Conservation (phyloP, 495 filamentous ascomycete species). For the Daldinia decipiens region DNA sequence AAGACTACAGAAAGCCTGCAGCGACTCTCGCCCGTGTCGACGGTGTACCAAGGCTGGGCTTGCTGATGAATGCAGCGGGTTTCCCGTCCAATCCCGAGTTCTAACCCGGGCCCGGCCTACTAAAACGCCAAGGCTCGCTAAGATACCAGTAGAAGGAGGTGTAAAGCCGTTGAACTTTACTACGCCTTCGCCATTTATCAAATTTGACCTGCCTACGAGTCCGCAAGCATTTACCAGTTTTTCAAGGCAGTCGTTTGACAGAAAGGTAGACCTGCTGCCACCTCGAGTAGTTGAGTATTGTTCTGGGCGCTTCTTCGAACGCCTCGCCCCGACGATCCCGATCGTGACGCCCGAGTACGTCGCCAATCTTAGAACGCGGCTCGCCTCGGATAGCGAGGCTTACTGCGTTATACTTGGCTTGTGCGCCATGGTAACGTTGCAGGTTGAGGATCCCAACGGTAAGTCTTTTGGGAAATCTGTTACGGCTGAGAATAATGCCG, state of each 20-base stretch:
- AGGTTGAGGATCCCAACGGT: constrained; percentile 46
- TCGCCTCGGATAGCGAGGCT: constrained; percentile 43
- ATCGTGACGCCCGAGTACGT: constrained; percentile 50
- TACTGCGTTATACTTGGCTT: constrained; percentile 50
- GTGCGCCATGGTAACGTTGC: constrained; percentile 50
- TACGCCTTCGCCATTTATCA: constrained; percentile 17
- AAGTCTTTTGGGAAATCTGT: constrained; percentile 30
- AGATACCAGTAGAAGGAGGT: neutral
- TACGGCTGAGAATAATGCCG: constrained; percentile 39
- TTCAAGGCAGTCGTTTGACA: constrained; percentile 32
- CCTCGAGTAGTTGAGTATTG: constrained; percentile 46
- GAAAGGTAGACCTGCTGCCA: constrained; percentile 31
- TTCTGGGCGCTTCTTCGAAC: constrained; percentile 53
- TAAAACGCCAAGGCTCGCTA: constrained; percentile 6
- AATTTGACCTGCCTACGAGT: constrained; percentile 26
- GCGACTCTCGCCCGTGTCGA: constrained; percentile 47
- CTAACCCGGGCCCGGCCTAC: constrained; percentile 13
- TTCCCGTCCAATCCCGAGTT: constrained; percentile 3
- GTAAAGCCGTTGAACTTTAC: constrained; percentile 7
- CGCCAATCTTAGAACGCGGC: constrained; percentile 35
- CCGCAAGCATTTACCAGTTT: constrained; percentile 38
- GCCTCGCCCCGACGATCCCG: constrained; percentile 56
- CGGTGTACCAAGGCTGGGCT: constrained; percentile 45
- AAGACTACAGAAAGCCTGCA: constrained; percentile 47
- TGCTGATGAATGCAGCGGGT: constrained; percentile 39